These are phyloP conservation scores for Petrea volubilis DNA, from an alignment of 257 asterid species.

Conservation along the genomic window DNA sequence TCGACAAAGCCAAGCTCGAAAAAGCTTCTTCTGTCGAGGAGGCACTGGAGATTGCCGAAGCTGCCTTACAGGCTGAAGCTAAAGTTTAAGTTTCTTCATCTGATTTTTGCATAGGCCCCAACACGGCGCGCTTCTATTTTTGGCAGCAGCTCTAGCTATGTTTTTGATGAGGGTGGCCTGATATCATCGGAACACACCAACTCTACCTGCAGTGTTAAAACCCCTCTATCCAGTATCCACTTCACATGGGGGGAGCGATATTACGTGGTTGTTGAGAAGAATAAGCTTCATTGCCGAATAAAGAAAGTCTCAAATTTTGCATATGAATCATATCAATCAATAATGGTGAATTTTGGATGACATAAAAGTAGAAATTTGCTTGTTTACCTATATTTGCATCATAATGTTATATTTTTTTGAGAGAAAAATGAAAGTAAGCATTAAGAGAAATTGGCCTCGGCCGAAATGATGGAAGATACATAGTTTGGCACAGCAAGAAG, in stretches of 20 bases:
- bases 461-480: not conserved
- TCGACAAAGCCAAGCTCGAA: slow-evolving; percentile 71
- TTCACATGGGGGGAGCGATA: not conserved
- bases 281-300: not conserved
- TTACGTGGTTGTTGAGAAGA: slow-evolving; percentile 1
- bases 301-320: not conserved
- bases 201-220: not conserved
- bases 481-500: no score
- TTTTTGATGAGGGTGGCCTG: not conserved
- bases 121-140: not conserved
- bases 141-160: not conserved
- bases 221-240: no score
- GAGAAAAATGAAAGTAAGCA: no score
- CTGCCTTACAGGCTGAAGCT: slow-evolving; percentile 47
- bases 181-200: not conserved
- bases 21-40: slow-evolving; percentile 87
- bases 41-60: slow-evolving; percentile 72
- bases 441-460: not conserved
- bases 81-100: slow-evolving; percentile 26
- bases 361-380: not conserved
- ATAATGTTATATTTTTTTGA: not conserved
- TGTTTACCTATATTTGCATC: not conserved
- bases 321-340: not conserved
- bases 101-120: slow-evolving; percentile 2
- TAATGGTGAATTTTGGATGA: not conserved